phyloP scores from a whole-genome alignment of 2,329 filamentous ascomycete genomes.

The Pseudocercospora cruenta region DNA sequence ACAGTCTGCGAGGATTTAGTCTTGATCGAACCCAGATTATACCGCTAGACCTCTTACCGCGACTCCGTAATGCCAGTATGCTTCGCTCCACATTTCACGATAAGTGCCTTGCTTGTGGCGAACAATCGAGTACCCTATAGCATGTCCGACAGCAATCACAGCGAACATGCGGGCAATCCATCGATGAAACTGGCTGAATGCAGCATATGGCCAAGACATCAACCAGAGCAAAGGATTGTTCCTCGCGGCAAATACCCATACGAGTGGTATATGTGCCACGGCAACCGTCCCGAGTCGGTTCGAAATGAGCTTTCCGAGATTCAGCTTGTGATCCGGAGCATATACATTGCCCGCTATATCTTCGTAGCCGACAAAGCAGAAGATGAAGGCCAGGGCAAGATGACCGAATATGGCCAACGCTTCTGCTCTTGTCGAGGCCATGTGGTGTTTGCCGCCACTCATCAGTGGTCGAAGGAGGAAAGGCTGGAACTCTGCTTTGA shows the following conservation, averaged over 20 bases:
- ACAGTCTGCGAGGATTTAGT: slow-evolving; percentile 31
- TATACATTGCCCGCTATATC: slow-evolving; percentile 53
- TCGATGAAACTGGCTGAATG: slow-evolving; percentile 69
- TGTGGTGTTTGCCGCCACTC: slow-evolving; percentile 19
- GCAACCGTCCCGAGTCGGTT: slow-evolving; percentile 67
- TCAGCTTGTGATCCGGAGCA: slow-evolving; percentile 21
- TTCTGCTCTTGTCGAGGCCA: slow-evolving; percentile 48
- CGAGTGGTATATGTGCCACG: slow-evolving; percentile 64
- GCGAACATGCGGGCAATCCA: slow-evolving; percentile 68
- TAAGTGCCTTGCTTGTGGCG: slow-evolving; percentile 42
- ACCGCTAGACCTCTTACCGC: slow-evolving; percentile 38
- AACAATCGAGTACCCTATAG: slow-evolving; percentile 54
- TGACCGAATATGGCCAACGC: slow-evolving; percentile 49
- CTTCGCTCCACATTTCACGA: slow-evolving; percentile 39
- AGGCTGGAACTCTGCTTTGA: not conserved
- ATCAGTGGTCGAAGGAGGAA: slow-evolving; percentile 13
- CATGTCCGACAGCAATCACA: slow-evolving; percentile 65
- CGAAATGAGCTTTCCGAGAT: slow-evolving; percentile 59
- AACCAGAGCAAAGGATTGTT: slow-evolving; percentile 69
- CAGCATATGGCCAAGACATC: slow-evolving; percentile 69
- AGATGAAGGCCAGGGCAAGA: slow-evolving; percentile 47
- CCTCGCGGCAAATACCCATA: slow-evolving; percentile 69
- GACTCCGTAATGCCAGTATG: slow-evolving; percentile 57
- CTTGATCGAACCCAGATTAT: not conserved
- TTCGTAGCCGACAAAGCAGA: slow-evolving; percentile 51